A percentile compares a stretch with the other conserved stretches of the same genome.
These are phyloP conservation scores for Saccharomyces hybrid DNA, from an alignment of 1,139 yeast species.

Conservation along the genomic window DNA sequence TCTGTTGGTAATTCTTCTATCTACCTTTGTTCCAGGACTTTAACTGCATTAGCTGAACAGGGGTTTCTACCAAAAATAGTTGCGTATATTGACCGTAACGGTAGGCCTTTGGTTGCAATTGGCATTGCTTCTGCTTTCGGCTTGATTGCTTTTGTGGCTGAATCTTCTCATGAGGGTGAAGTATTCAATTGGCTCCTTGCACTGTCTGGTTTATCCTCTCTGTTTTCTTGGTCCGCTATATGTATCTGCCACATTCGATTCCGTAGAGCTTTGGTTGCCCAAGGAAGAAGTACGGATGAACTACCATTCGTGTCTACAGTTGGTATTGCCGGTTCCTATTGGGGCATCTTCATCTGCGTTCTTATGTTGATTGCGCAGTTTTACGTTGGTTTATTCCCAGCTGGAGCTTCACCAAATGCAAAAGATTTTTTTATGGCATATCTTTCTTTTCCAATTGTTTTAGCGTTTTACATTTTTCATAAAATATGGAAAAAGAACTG, in stretches of 20 bases:
- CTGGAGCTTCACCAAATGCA: conserved; percentile 47
- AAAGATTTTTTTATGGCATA: conserved; percentile 51
- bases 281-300: conserved; percentile 51
- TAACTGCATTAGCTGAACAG: conserved; percentile 56
- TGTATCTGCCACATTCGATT: conserved; percentile 57
- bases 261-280: conserved; percentile 52
- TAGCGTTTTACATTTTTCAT: conserved; percentile 50
- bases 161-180: conserved; percentile 46
- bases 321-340: conserved; percentile 50
- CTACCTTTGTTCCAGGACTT: conserved; percentile 57
- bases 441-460: conserved; percentile 55
- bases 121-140: conserved; percentile 45
- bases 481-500: conserved; percentile 52
- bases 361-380: conserved; percentile 52
- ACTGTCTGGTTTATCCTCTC: conserved; percentile 55
- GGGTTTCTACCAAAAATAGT: conserved; percentile 55
- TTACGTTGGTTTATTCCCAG: conserved; percentile 55
- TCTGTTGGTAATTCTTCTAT: conserved; percentile 67
- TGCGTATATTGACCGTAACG: conserved; percentile 60
- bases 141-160: conserved; percentile 51
- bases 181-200: conserved; percentile 65
- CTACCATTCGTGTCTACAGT: conserved; percentile 48
- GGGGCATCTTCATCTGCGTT: conserved; percentile 41
- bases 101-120: conserved; percentile 60
- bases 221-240: conserved; percentile 63